These are phyloP conservation scores for Pseudofabraea citricarpa DNA, from an alignment of 2,329 filamentous ascomycete genomes.

Conservation along the genomic window DNA sequence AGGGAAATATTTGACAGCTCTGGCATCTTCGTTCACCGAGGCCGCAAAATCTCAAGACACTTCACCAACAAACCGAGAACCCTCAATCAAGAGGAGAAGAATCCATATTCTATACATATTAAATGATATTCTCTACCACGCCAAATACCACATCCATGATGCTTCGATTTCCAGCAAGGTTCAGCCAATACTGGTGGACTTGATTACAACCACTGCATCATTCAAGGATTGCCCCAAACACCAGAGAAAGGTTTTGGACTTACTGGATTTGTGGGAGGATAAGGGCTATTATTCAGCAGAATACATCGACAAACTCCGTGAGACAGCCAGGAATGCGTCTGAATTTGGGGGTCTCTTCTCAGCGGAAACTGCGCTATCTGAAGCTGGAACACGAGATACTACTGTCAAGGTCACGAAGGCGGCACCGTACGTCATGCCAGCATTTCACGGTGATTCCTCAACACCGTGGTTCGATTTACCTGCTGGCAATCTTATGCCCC, in stretches of 20 bases:
- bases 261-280: slow-evolving; percentile 68
- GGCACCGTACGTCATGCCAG: slow-evolving; percentile 67
- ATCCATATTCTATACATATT: slow-evolving; percentile 75
- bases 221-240: slow-evolving; percentile 62
- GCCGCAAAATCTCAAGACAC: slow-evolving; percentile 18
- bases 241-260: slow-evolving; percentile 54
- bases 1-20: slow-evolving; percentile 69
- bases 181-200: slow-evolving; percentile 53
- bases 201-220: slow-evolving; percentile 54
- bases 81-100: slow-evolving; percentile 62
- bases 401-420: slow-evolving; percentile 50
- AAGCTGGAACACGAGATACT: slow-evolving; percentile 24
- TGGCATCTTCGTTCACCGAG: slow-evolving; percentile 55
- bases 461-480: slow-evolving; percentile 79
- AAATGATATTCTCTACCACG: slow-evolving; percentile 73
- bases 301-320: slow-evolving; percentile 53
- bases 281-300: slow-evolving; percentile 55
- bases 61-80: slow-evolving; percentile 32
- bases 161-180: slow-evolving; percentile 50
- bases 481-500: slow-evolving; percentile 74
- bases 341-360: slow-evolving; percentile 23
- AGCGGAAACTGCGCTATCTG: slow-evolving; percentile 9
- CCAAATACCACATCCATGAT: slow-evolving; percentile 45
- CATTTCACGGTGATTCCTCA: slow-evolving; percentile 69
- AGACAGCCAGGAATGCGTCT: slow-evolving; percentile 44